phyloP scores from a whole-genome alignment of 1,284 basidiomycete species.

The Ganoderma boninense region DNA sequence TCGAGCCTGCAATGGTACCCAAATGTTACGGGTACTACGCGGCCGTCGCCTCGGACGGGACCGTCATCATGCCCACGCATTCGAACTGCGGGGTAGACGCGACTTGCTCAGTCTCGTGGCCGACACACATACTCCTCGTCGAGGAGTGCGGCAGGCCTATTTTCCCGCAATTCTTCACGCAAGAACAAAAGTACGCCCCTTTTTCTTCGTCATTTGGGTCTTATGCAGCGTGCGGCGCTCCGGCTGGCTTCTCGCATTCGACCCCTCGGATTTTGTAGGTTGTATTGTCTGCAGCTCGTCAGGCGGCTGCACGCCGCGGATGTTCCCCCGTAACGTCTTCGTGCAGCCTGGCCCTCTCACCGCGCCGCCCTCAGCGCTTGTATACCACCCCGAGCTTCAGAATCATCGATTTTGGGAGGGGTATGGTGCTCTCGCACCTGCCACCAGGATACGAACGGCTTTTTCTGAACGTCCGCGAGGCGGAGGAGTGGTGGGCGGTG shows the following conservation, averaged over 20 bases:
- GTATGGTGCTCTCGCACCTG: not conserved
- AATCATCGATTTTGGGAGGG: slow-evolving; percentile 59
- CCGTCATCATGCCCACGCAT: not conserved
- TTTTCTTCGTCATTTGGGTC: not conserved
- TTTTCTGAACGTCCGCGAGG: not conserved
- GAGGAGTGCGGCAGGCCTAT: slow-evolving; percentile 56
- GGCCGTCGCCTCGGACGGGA: not conserved
- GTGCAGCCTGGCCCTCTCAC: slow-evolving; percentile 52
- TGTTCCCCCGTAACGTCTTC: slow-evolving; percentile 53
- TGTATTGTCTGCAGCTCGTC: slow-evolving; percentile 47
- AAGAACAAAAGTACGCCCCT: not conserved
- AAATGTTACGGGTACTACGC: slow-evolving; percentile 63
- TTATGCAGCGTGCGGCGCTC: not conserved
- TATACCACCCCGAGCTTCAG: slow-evolving; percentile 48
- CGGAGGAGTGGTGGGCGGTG: not conserved
- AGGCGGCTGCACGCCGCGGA: slow-evolving; percentile 49
- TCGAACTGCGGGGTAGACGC: not conserved
- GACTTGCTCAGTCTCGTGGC: slow-evolving; percentile 11
- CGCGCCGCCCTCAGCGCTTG: slow-evolving; percentile 36
- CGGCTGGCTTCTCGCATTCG: not conserved
- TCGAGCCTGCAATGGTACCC: slow-evolving; percentile 50
- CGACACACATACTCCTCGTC: slow-evolving; percentile 54
- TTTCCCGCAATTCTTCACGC: slow-evolving; percentile 16
- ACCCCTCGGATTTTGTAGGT: slow-evolving; percentile 36
- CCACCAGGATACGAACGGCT: not conserved